These are phyloP conservation scores for cucumber (Cucumis sativus) DNA, from an alignment of 306 rosid species.

Conservation along the genomic window DNA sequence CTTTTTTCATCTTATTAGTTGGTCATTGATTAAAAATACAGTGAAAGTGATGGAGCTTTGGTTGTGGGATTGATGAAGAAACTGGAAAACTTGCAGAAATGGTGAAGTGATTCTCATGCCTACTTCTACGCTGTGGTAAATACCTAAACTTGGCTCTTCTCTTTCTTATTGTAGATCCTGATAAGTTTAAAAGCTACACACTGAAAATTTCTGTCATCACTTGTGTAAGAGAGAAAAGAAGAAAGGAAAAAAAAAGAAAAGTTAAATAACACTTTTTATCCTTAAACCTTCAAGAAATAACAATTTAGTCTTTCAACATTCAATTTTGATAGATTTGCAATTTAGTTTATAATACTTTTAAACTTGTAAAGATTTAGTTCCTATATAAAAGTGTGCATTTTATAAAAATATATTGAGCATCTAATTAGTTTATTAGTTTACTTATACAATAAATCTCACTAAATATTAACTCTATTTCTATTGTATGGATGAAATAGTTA, in stretches of 20 bases:
- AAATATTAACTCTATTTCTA: no score
- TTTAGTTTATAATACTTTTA: no score
- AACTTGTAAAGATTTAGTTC: no score
- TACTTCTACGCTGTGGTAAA: conserved; percentile 2
- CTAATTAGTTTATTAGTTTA: no score
- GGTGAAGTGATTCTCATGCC: conserved; percentile 10
- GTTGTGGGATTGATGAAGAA: neutral
- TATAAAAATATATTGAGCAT: no score
- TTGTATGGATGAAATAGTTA: no score
- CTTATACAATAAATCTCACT: no score
- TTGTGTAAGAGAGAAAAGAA: neutral
- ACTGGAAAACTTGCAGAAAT: conserved; percentile 6
- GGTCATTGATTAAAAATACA: neutral
- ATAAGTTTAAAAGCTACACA: conserved; percentile 1
- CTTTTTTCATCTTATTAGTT: neutral
- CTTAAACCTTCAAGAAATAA: no score
- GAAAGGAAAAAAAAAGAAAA: neutral
- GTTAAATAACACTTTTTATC: no score
- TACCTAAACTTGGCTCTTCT: neutral
- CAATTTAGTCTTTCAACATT: no score
- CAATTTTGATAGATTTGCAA: no score
- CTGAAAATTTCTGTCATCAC: conserved; percentile 2
- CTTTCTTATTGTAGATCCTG: neutral
- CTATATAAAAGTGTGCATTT: no score
- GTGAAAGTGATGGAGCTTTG: conserved; percentile 7